Evolutionary conservation across 2,329 filamentous ascomycete species (phyloP), one percentile per base, ranked within the genome.

Genomic region (Fusarium illudens): DNA sequence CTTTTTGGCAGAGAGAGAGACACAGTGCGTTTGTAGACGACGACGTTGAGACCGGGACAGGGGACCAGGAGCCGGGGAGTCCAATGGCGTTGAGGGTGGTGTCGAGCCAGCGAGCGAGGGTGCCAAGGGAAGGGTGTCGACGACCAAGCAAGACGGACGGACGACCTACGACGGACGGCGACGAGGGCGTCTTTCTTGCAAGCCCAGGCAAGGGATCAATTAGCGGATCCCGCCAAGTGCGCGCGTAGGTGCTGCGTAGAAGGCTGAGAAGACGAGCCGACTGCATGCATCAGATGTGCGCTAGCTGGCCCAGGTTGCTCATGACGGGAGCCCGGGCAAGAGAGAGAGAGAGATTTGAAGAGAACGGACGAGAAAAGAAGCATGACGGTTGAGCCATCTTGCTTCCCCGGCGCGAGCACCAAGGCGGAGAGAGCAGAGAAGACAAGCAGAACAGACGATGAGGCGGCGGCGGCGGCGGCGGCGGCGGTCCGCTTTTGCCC

Each of bases 21-120:
- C 67, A 62, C 60, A 64, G 63, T 62, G 58, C 66, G 60, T 60
- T 56, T 58, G 39, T 27, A n/a, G n/a, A n/a, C 54, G 58, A 71
- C 32, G 58, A 69, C 60, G 68, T 65, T 66, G 42, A 64, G 58
- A 62, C 65, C 48, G 60, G 58, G 65, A 50, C 68, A 72, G 50
- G 67, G 67, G 63, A 52, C 56, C 46, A 71, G 53, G 61, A 73
- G 55, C 72, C 68, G 71, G 67, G 51, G 44, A 60, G 64, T 58
- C 68, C 63, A 70, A 71, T 60, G 50, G 55, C 54, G 60, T 64
- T 34, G 44, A 63, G 57, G 33, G 65, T 58, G 55, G 66, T 64
- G 68, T 68, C 55, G 46, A 60, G 53, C 52, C 50, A 55, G 37
- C 48, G 32, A 22, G 22, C 36, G 39, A 67, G 50, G 57, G 49